These are phyloP conservation scores for Colletotrichum sp. DNA, from an alignment of 2,329 filamentous ascomycete genomes.

Conservation along the genomic window DNA sequence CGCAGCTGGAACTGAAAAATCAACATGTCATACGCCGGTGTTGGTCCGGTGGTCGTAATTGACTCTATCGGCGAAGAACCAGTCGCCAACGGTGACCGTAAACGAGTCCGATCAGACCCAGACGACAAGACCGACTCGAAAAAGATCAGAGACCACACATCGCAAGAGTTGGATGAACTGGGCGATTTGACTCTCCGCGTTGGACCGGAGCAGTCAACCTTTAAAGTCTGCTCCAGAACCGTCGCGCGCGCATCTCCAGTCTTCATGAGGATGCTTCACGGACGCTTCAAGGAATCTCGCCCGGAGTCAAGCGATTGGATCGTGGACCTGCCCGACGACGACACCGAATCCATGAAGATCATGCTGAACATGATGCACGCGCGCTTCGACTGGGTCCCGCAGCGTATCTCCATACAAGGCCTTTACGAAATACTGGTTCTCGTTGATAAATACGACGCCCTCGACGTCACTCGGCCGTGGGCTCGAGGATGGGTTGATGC, in stretches of 20 bases:
- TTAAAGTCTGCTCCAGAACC: neutral
- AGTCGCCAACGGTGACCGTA: rapidly evolving
- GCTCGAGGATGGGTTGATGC: neutral
- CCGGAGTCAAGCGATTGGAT: neutral
- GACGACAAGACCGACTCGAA: neutral
- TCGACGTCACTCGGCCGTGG: neutral
- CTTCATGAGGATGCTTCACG: neutral
- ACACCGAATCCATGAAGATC: neutral
- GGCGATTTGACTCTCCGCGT: neutral
- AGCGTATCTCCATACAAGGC: neutral
- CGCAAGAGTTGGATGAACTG: neutral
- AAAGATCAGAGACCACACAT: neutral
- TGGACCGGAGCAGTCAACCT: neutral
- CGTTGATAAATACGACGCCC: neutral
- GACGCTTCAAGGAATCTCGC: neutral
- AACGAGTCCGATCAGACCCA: neutral
- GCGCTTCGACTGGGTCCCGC: neutral
- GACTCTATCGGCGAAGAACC: neutral
- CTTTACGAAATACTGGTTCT: neutral
- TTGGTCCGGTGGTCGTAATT: neutral
- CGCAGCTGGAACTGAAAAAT: rapidly evolving
- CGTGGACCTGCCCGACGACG: neutral
- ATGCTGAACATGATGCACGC: neutral
- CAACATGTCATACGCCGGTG: neutral
- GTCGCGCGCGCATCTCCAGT: neutral